These are phyloP conservation scores for Chlorella sp. DNA, from an alignment of 139 green algal genomes.

Conservation along the genomic window DNA sequence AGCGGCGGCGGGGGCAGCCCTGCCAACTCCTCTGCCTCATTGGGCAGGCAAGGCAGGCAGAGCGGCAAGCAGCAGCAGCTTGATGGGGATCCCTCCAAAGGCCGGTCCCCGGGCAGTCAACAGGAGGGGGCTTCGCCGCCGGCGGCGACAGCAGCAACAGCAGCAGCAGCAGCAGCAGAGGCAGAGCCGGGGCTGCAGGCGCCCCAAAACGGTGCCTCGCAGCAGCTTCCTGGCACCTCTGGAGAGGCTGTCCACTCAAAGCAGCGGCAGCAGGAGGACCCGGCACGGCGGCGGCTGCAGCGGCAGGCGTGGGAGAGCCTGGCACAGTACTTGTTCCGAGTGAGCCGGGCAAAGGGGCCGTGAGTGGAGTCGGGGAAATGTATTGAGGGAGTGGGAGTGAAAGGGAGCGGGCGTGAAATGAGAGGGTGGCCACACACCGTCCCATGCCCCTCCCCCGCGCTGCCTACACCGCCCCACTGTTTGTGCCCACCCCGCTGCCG, in stretches of 20 bases:
- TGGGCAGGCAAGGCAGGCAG: too few relatives aligned
- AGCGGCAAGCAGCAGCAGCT: not conserved
- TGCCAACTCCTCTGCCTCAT: not conserved
- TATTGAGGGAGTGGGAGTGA: too few relatives aligned
- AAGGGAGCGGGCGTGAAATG: too few relatives aligned
- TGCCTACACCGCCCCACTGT: not conserved
- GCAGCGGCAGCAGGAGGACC: not conserved
- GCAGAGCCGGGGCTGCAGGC: not conserved
- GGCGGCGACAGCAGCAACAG: not conserved
- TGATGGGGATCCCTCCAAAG: not conserved
- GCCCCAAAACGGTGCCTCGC: not conserved
- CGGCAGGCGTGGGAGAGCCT: constrained; percentile 22
- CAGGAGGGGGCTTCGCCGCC: not conserved
- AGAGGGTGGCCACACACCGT: too few relatives aligned
- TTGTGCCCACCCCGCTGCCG: not conserved
- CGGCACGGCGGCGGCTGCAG: constrained; percentile 35
- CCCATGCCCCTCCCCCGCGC: not conserved
- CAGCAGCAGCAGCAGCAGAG: constrained; percentile 23
- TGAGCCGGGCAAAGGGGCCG: not conserved
- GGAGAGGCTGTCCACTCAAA: too few relatives aligned
- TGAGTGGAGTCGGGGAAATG: too few relatives aligned
- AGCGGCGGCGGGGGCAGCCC: not conserved
- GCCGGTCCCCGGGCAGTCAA: not conserved
- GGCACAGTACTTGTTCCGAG: constrained; percentile 50
- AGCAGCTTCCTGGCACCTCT: not conserved